Conservation (phyloP, 2,329 filamentous ascomycete genomes). For the Cordyceps cateniannulata region DNA sequence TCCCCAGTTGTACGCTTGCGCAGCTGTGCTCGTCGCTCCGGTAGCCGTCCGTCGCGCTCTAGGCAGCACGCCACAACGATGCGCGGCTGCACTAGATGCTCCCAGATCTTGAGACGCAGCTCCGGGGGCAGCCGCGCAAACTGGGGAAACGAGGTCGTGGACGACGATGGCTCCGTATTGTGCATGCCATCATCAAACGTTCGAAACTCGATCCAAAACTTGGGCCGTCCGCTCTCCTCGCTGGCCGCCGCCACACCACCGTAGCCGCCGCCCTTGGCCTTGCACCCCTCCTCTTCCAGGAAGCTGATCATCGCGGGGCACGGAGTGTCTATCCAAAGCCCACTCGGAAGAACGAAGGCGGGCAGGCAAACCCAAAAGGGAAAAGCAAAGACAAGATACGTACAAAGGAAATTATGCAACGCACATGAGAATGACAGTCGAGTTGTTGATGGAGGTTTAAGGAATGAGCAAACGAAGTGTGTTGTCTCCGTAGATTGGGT, state of each 20-base stretch:
- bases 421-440: neutral
- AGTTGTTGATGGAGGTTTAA: neutral
- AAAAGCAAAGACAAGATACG: neutral
- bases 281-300: neutral
- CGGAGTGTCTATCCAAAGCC: neutral
- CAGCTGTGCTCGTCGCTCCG: slow-evolving; percentile 23
- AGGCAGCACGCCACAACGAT: slow-evolving; percentile 39
- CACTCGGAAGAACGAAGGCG: neutral
- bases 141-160: slow-evolving; percentile 23
- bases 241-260: neutral
- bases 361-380: neutral
- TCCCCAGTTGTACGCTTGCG: slow-evolving; percentile 17
- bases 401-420: neutral
- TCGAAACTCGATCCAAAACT: slow-evolving; percentile 41
- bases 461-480: neutral
- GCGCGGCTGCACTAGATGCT: slow-evolving; percentile 36
- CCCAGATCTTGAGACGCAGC: slow-evolving; percentile 43
- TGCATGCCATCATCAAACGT: slow-evolving; percentile 35
- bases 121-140: slow-evolving; percentile 39
- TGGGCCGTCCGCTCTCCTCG: slow-evolving; percentile 22
- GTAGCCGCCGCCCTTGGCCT: neutral
- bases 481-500: neutral
- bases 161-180: neutral
- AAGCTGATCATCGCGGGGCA: slow-evolving; percentile 3
- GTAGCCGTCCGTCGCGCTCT: slow-evolving; percentile 24